Conservation (phyloP, 2,329 filamentous ascomycete genomes). For the Penicillium brevicompactum region DNA sequence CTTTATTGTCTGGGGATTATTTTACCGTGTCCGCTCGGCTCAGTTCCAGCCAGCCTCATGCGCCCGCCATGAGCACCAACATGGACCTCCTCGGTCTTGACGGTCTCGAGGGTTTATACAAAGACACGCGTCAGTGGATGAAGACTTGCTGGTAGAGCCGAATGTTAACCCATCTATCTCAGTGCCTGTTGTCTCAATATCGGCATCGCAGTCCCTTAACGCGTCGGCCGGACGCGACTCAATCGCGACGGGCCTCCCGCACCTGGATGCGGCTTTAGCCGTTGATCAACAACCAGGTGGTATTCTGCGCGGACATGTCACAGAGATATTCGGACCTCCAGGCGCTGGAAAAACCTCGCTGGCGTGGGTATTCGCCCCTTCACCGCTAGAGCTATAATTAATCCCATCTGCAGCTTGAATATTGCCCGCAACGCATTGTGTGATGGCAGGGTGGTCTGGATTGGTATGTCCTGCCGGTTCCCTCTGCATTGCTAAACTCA, state of each 20-base stretch:
- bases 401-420: slow-evolving; percentile 64
- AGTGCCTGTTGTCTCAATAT: slow-evolving; percentile 38
- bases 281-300: slow-evolving; percentile 45
- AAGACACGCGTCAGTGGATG: slow-evolving; percentile 30
- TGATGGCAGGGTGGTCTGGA: slow-evolving; percentile 71
- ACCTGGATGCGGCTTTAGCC: slow-evolving; percentile 47
- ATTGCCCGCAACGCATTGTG: slow-evolving; percentile 65
- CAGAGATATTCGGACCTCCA: slow-evolving; percentile 85
- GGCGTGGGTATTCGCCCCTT: slow-evolving; percentile 58
- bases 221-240: slow-evolving; percentile 24
- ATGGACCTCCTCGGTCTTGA: slow-evolving; percentile 36
- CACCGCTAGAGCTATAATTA: slow-evolving; percentile 7
- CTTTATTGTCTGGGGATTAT: not conserved
- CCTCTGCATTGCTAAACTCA: slow-evolving; percentile 5
- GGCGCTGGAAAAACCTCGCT: slow-evolving; percentile 83
- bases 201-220: slow-evolving; percentile 40
- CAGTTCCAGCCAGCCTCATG: slow-evolving; percentile 8
- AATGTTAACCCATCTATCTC: not conserved
- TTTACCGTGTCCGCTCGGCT: not conserved
- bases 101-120: slow-evolving; percentile 13
- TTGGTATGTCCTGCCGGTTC: slow-evolving; percentile 61
- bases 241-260: slow-evolving; percentile 48
- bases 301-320: slow-evolving; percentile 73
- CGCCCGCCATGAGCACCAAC: slow-evolving; percentile 26
- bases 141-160: not conserved